Evolutionary conservation across 306 rosid species (phyloP), one percentile per base, ranked within the genome.

Genomic region (Glycine tomentella): DNA sequence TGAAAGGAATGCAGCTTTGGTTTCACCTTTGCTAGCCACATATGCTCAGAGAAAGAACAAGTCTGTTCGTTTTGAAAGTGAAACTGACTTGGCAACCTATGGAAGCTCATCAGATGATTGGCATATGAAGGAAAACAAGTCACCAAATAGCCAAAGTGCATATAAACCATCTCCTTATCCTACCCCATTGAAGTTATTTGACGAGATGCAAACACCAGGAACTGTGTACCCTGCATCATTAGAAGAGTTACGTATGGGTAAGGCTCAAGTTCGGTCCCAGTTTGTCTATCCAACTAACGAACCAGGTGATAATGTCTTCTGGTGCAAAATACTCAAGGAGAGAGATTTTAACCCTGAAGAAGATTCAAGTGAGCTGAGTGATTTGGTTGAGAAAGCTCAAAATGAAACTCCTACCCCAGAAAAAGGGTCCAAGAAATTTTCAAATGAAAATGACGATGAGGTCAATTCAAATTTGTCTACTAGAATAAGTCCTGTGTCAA

Each of bases 181-280:
- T 66, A 96, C 98, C 48, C 99, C 98, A 3, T 72, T 81, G 85
- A 91, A 90, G 86, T 88, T 93, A 52, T 90, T 90, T 78, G 97
- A 89, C 0, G 97, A 90, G 81, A 90, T 96, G 94, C 97, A 93
- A 88, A 95, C 98, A 36, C 98, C 98, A 25, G 99, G 99, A 85
- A 95, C 98, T 14, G 92, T 87, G 75, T 93, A 85, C 62, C 98
- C 98, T 8, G 75, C 92, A 79, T 81, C 92, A 81, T 31, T 81
- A 58, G 91, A 89, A 78, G 74, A 83, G 66, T 78, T 83, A 78
- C 88, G 84, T 50, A 82, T 76, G 81, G 88, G 87, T 33, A 95
- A 79, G 80, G 69, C 74, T 84, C 80, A 86, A 64, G 90, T 93
- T 79, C 89, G 97, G 85, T 88, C 94, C 38, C 94, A 93, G 72